Evolutionary conservation across 139 green algal species (phyloP).

Genomic region (Desmodesmus armatus): DNA sequence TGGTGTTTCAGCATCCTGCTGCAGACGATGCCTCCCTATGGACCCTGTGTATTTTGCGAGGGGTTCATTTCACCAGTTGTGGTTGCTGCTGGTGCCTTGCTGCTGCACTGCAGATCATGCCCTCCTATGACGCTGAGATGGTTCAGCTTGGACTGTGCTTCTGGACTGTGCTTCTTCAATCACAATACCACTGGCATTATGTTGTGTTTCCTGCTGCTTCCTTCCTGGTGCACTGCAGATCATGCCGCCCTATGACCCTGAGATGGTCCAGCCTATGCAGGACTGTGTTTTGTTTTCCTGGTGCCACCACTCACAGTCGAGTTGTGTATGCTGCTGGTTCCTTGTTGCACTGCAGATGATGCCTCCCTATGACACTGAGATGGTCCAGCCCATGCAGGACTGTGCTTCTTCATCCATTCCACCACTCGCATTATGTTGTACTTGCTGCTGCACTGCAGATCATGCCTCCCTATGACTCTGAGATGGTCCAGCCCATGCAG

Average conservation of each 20-base stretch:
- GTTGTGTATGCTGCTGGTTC: background rate
- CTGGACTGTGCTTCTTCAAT: too few relatives aligned
- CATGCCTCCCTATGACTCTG: slow-evolving; percentile 64
- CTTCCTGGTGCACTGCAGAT: slow-evolving; percentile 41
- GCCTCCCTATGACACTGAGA: slow-evolving; percentile 64
- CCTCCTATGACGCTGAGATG: slow-evolving; percentile 65
- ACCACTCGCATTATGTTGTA: too few relatives aligned
- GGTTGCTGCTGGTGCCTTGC: background rate
- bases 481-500: slow-evolving; percentile 62
- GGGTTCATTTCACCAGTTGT: background rate
- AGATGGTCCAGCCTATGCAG: slow-evolving; percentile 61
- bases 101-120: slow-evolving; percentile 57
- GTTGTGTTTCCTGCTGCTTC: background rate
- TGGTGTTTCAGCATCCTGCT: too few relatives aligned
- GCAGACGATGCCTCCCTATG: slow-evolving; percentile 61
- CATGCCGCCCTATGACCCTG: slow-evolving; percentile 57
- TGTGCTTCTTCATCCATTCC: too few relatives aligned
- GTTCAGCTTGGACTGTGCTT: slow-evolving; percentile 54
- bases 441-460: slow-evolving; percentile 50
- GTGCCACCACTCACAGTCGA: background rate
- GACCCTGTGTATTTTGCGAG: slow-evolving; percentile 27
- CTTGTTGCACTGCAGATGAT: slow-evolving; percentile 53
- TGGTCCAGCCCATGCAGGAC: slow-evolving; percentile 58
- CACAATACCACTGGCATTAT: too few relatives aligned
- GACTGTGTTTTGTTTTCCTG: background rate